Evolutionary conservation across 1,284 basidiomycete species (phyloP).

Genomic region (Ceratobasidium sp.): DNA sequence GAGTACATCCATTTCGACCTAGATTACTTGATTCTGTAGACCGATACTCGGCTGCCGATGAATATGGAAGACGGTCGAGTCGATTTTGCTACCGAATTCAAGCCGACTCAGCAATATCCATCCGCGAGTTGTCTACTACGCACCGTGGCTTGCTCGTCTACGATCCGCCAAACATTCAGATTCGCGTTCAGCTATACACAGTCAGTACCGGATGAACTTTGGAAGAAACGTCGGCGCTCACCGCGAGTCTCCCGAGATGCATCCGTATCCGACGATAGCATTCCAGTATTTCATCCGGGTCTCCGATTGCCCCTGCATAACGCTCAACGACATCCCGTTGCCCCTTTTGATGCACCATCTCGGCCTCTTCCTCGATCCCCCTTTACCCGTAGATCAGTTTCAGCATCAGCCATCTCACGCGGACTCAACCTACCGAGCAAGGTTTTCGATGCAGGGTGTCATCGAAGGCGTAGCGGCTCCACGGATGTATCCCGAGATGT

Average conservation of each 20-base stretch:
- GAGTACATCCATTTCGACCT: slow-evolving; percentile 16
- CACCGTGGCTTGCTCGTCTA: slow-evolving; percentile 27
- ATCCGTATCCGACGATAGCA: slow-evolving; percentile 11
- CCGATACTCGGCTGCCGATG: neutral
- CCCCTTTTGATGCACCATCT: neutral
- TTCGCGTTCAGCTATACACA: slow-evolving; percentile 21
- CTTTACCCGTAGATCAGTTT: neutral
- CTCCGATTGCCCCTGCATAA: neutral
- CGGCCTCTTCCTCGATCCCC: neutral
- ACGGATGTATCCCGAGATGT: neutral
- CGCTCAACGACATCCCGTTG: neutral
- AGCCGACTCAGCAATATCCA: neutral
- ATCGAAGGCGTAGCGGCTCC: neutral
- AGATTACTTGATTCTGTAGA: neutral
- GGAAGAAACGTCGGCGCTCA: neutral
- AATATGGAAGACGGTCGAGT: neutral
- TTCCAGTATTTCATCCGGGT: slow-evolving; percentile 2
- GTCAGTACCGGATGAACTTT: too few relatives aligned
- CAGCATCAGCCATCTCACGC: neutral
- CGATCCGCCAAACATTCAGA: neutral
- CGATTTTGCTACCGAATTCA: neutral
- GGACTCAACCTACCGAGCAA: neutral
- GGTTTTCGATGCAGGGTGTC: neutral
- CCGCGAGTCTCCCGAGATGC: neutral
- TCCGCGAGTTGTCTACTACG: neutral